Conservation (phyloP, 352 stramenopile species). For the Globisporangium alternatum region DNA sequence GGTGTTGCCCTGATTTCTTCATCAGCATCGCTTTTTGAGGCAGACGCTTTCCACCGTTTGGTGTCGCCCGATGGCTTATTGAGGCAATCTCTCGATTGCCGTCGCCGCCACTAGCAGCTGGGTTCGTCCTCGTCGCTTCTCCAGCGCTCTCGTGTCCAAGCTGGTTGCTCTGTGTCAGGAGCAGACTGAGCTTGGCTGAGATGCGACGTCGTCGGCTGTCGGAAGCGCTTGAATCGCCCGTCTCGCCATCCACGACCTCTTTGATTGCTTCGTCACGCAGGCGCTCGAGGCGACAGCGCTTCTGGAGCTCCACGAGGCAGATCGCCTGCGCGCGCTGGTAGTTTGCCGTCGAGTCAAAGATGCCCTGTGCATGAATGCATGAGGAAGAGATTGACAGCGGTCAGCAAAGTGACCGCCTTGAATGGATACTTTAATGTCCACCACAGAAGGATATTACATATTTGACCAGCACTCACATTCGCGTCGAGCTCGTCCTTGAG, state of each 20-base stretch:
- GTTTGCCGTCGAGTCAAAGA: conserved; percentile 66
- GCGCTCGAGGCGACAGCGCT: conserved; percentile 53
- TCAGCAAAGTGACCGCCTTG: no score
- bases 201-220: conserved; percentile 1
- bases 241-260: conserved; percentile 37
- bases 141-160: conserved; percentile 3
- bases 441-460: background rate
- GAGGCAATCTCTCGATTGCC: background rate
- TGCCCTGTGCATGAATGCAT: conserved; percentile 21
- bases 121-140: background rate
- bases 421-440: background rate
- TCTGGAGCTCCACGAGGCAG: conserved; percentile 70
- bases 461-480: conserved; percentile 19
- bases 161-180: conserved; percentile 18
- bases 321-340: conserved; percentile 58
- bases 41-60: background rate
- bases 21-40: background rate
- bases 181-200: conserved; percentile 14
- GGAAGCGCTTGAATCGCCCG: background rate
- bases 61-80: background rate
- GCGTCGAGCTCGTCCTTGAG: conserved; percentile 53
- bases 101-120: background rate
- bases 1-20: background rate
- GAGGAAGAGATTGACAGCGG: background rate
- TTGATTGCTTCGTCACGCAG: conserved; percentile 60